A percentile compares a stretch with the other conserved stretches of the same genome.
Conservation (phyloP, 768 basidiomycete species). For the Tulasnella sp. region DNA sequence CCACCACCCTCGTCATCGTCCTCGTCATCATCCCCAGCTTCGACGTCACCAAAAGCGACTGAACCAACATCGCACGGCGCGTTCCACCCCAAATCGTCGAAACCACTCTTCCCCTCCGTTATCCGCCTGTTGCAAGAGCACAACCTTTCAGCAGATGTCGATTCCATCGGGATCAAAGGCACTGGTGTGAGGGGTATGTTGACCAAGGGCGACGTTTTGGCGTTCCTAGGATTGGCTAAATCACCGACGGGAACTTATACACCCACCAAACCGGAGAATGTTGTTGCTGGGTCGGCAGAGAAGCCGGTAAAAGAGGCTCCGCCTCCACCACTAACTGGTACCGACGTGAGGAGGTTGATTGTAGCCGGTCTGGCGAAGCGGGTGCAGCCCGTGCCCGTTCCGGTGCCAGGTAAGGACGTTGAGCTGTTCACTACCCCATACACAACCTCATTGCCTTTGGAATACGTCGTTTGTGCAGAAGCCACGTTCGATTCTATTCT, state of each 20-base stretch:
- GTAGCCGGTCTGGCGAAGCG: conserved; percentile 24
- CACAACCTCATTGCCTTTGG: conserved; percentile 32
- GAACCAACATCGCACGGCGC: conserved; percentile 13
- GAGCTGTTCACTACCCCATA: too few relatives aligned
- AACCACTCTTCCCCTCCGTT: conserved; percentile 79
- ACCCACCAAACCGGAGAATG: conserved; percentile 2
- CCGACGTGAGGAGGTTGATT: conserved; percentile 5
- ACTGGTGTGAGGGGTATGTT: conserved; percentile 88
- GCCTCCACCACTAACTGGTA: too few relatives aligned
- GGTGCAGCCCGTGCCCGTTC: conserved; percentile 32
- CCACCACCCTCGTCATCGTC: conserved; percentile 10
- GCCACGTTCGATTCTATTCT: conserved; percentile 53
- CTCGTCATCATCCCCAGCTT: conserved; percentile 20
- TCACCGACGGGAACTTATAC: conserved; percentile 62
- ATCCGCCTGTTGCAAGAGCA: conserved; percentile 63
- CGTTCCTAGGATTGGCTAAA: conserved; percentile 73
- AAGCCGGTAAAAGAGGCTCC: conserved; percentile 20
- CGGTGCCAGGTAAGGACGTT: conserved; percentile 30
- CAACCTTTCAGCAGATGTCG: conserved; percentile 38
- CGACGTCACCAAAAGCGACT: conserved; percentile 26
- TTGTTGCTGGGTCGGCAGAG: conserved; percentile 27
- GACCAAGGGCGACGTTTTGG: conserved; percentile 90
- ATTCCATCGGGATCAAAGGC: conserved; percentile 50
- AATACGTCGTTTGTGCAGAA: conserved; percentile 24
- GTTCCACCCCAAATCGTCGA: conserved; percentile 21